Evolutionary conservation across 129 eudicot species (phyloP).

Genomic region (Chrysanthemum makinoi): DNA sequence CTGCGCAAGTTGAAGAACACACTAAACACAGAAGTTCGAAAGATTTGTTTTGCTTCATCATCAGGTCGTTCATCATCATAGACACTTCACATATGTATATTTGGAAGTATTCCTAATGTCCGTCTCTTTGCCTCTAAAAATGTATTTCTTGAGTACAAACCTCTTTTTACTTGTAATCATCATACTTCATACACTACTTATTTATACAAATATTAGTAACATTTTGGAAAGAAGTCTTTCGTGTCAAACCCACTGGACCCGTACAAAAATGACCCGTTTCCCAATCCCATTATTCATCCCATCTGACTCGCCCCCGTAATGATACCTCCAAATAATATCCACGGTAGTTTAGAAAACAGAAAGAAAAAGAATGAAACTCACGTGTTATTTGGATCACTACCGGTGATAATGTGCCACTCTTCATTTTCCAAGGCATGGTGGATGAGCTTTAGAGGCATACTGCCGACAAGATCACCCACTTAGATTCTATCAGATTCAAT

Average conservation of each 20-base stretch:
- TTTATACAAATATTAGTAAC: too few species aligned
- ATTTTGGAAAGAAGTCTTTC: neutral
- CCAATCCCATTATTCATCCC: neutral
- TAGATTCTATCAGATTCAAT: conserved; percentile 72
- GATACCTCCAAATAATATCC: neutral
- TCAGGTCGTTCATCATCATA: too few species aligned
- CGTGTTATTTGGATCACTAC: conserved; percentile 98
- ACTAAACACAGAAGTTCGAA: too few species aligned
- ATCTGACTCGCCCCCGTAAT: neutral
- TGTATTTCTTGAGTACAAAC: too few species aligned
- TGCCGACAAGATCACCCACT: conserved; percentile 89
- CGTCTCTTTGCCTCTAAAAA: too few species aligned
- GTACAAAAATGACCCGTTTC: neutral
- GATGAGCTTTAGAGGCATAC: conserved; percentile 86
- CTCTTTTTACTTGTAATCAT: too few species aligned
- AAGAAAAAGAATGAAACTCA: conserved; percentile 35
- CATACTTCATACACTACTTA: too few species aligned
- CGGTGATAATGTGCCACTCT: conserved; percentile 97
- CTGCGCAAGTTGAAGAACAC: too few species aligned
- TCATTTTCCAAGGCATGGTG: conserved; percentile 87
- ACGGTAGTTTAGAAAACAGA: too few species aligned
- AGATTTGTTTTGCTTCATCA: too few species aligned
- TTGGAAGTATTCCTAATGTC: too few species aligned
- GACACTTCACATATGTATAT: too few species aligned
- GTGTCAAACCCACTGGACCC: neutral